Evolutionary conservation across 2,329 filamentous ascomycete genomes (phyloP).

Genomic region (Herpotrichia juniperi): DNA sequence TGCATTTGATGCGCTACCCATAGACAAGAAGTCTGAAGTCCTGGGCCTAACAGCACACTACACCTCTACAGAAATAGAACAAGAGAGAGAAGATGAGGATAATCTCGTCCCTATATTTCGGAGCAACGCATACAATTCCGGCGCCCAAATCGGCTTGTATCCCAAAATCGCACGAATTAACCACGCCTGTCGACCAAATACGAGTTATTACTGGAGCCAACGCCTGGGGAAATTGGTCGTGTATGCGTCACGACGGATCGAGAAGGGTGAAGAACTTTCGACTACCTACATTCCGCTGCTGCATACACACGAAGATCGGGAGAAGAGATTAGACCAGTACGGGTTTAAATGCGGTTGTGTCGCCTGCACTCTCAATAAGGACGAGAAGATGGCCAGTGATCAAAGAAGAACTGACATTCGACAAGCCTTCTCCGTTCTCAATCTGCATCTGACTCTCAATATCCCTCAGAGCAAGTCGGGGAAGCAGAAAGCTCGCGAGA

Average conservation of each 20-base stretch:
- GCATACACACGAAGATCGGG: slow-evolving; percentile 31
- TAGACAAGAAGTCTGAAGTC: slow-evolving; percentile 26
- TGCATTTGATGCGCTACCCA: slow-evolving; percentile 31
- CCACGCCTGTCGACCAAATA: slow-evolving; percentile 44
- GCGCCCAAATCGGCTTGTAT: slow-evolving; percentile 36
- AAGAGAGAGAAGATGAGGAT: slow-evolving; percentile 13
- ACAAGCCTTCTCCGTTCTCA: slow-evolving; percentile 32
- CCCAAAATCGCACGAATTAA: slow-evolving; percentile 45
- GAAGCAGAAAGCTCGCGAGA: slow-evolving; percentile 28
- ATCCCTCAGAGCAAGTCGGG: slow-evolving; percentile 26
- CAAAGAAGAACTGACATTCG: slow-evolving; percentile 32
- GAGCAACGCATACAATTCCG: slow-evolving; percentile 45
- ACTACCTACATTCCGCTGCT: slow-evolving; percentile 48
- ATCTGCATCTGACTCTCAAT: slow-evolving; percentile 28
- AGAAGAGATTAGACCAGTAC: slow-evolving; percentile 39
- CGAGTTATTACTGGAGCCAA: slow-evolving; percentile 46
- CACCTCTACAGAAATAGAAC: slow-evolving; percentile 19
- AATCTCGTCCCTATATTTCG: slow-evolving; percentile 38
- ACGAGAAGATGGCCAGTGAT: slow-evolving; percentile 29
- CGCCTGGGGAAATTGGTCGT: slow-evolving; percentile 36
- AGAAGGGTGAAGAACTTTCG: slow-evolving; percentile 48
- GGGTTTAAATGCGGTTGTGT: slow-evolving; percentile 46
- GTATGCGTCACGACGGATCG: slow-evolving; percentile 44
- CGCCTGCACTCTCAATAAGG: slow-evolving; percentile 39
- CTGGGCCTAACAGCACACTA: slow-evolving; percentile 35